Evolutionary conservation across 2,329 filamentous ascomycete genomes (phyloP).

Genomic region (Chlorencoelia australis): DNA sequence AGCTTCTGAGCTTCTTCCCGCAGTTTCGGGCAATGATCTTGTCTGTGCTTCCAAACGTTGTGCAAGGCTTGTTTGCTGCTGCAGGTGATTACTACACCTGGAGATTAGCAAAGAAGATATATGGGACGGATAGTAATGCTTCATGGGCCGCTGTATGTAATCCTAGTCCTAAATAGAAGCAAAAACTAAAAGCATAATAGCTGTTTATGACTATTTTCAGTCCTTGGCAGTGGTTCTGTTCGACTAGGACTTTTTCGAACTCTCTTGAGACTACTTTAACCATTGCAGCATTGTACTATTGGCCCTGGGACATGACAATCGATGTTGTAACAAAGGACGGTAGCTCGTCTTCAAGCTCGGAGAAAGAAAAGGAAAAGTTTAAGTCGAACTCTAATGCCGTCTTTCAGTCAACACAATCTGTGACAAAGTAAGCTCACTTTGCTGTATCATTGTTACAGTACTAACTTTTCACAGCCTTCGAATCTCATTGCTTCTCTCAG

Average conservation of each 20-base stretch:
- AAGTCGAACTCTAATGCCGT: neutral
- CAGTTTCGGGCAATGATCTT: slow-evolving; percentile 55
- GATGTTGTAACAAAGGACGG: neutral
- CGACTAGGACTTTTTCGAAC: slow-evolving; percentile 88
- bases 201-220: slow-evolving; percentile 62
- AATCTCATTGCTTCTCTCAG: slow-evolving; percentile 63
- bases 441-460: neutral
- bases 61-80: slow-evolving; percentile 71
- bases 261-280: slow-evolving; percentile 87
- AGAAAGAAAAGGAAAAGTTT: neutral
- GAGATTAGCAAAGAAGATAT: slow-evolving; percentile 65
- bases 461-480: slow-evolving; percentile 37
- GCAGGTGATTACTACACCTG: slow-evolving; percentile 79
- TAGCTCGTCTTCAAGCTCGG: neutral
- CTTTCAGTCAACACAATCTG: slow-evolving; percentile 21
- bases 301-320: slow-evolving; percentile 70
- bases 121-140: slow-evolving; percentile 52
- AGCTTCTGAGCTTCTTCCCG: slow-evolving; percentile 41
- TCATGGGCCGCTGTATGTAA: slow-evolving; percentile 57
- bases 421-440: slow-evolving; percentile 25
- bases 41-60: slow-evolving; percentile 59
- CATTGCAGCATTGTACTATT: slow-evolving; percentile 65
- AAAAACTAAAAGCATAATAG: slow-evolving; percentile 31
- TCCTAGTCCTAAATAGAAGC: neutral
- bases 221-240: slow-evolving; percentile 96